Conservation (phyloP, 1,139 yeast species). For the Magnusiomyces paraingens region DNA sequence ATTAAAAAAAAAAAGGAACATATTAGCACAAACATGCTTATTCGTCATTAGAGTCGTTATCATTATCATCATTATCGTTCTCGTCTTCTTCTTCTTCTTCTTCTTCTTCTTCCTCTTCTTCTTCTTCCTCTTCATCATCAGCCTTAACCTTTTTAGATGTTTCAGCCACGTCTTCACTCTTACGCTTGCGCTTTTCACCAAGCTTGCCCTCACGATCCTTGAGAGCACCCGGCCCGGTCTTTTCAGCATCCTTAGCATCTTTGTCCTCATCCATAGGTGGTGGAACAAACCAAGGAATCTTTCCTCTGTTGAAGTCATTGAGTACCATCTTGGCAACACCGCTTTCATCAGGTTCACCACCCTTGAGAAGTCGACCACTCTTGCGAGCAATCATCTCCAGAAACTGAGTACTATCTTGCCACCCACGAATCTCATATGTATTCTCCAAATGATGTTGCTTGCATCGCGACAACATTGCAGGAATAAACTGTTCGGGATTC, state of each 20-base stretch:
- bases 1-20: background rate
- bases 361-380: constrained; percentile 86
- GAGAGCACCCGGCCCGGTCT: constrained; percentile 10
- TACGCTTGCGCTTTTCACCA: constrained; percentile 26
- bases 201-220: constrained; percentile 23
- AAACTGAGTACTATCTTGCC: constrained; percentile 80
- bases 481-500: constrained; percentile 91
- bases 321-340: constrained; percentile 87
- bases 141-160: constrained; percentile 10
- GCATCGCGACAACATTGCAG: constrained; percentile 79
- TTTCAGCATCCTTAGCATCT: constrained; percentile 14
- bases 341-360: constrained; percentile 96
- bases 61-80: constrained; percentile 17
- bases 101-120: constrained; percentile 16
- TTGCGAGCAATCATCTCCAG: constrained; percentile 87
- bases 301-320: constrained; percentile 94
- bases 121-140: constrained; percentile 16
- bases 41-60: constrained; percentile 8
- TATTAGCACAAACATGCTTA: background rate
- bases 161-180: constrained; percentile 5
- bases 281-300: constrained; percentile 95
- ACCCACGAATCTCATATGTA: constrained; percentile 90
- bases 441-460: constrained; percentile 88
- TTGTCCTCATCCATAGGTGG: constrained; percentile 57
- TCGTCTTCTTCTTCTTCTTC: constrained; percentile 10